Evolutionary conservation across 208 protist genomes (phyloP), one percentile per base, ranked within the genome.

Genomic region (Leishmania arabica): DNA sequence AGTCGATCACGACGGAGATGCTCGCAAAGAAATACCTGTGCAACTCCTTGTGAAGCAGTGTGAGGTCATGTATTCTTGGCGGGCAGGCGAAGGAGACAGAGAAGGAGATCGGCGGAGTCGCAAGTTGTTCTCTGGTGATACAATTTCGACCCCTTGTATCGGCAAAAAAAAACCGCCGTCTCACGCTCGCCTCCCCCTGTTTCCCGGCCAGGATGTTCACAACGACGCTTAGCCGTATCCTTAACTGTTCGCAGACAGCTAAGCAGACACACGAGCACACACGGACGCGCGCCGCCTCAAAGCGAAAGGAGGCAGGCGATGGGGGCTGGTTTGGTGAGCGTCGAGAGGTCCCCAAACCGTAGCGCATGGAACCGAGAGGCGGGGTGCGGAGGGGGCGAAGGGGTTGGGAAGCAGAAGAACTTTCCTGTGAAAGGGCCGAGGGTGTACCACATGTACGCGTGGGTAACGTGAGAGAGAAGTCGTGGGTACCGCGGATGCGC

Each of bases 91-190:
- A 13, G 34, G 64, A 68, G 64, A 21, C 51, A 19, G 51, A 21
- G 31, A 13, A 40, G 64, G 9, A 24, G 15, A 9, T 64, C 3
- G 21, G 64, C 3, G 31, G 31, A 13, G 2, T 37, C 37, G 37
- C 95, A 97, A 81, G 98, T 98, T 82, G 99, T 99, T 96, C 94
- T 98, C 71, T 95, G 92, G 72, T 21, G 51, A 54, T 54, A 19
- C 11, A 54, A 13, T 9, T 4, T 54, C 11, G 15, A 5, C 51
- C 51, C 15, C 51, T 11, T n/a, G 56, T 31, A 62, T 47, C 45
- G 9, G 13, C 1, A 54, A 4, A 5, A 37, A 13, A 5, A 17
- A 54, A 62, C 0, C 56, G 3, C 56, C 31, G 24, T 15, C 24
- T 24, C 24, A n/a, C 1, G 2, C 5, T 1, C 24, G 31, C 24